Evolutionary conservation across 2,329 filamentous ascomycete species (phyloP).

Genomic region (Fusarium nanum): DNA sequence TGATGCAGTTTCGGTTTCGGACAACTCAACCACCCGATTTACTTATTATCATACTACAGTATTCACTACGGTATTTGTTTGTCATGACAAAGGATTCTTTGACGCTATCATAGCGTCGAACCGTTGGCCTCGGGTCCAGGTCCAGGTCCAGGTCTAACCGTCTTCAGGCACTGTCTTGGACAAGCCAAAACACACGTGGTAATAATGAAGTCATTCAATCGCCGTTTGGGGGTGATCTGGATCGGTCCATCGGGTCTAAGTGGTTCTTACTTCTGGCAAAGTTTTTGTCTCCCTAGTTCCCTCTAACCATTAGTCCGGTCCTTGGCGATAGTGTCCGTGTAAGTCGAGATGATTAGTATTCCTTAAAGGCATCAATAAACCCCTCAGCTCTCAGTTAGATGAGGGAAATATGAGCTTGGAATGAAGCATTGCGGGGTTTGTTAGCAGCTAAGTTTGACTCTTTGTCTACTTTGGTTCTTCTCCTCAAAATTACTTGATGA

Average conservation of each 20-base stretch:
- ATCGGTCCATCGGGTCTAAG: background rate
- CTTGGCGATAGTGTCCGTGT: slow-evolving; percentile 8
- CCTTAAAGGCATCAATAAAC: slow-evolving; percentile 8
- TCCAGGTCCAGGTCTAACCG: slow-evolving; percentile 1
- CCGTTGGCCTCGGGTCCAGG: slow-evolving; percentile 5
- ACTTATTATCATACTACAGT: background rate
- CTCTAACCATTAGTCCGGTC: background rate
- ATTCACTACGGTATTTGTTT: background rate
- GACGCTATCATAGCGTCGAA: slow-evolving; percentile 3
- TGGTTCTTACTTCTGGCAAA: background rate
- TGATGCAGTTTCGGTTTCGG: slow-evolving; percentile 8
- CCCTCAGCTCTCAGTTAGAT: slow-evolving; percentile 11
- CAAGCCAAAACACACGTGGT: slow-evolving; percentile 18
- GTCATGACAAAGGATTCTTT: slow-evolving; percentile 13
- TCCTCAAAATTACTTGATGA: fast-evolving
- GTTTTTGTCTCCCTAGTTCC: background rate
- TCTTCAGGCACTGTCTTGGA: slow-evolving; percentile 9
- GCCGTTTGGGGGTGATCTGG: slow-evolving; percentile 6
- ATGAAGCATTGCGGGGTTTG: background rate
- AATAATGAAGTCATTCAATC: slow-evolving; percentile 29
- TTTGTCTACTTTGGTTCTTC: fast-evolving
- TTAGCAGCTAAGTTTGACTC: background rate
- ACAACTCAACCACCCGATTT: background rate
- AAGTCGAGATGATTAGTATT: slow-evolving; percentile 13
- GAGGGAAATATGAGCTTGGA: background rate